These are phyloP conservation scores for Endocarpon pusillum DNA, from an alignment of 495 filamentous ascomycete species.

Conservation along the genomic window DNA sequence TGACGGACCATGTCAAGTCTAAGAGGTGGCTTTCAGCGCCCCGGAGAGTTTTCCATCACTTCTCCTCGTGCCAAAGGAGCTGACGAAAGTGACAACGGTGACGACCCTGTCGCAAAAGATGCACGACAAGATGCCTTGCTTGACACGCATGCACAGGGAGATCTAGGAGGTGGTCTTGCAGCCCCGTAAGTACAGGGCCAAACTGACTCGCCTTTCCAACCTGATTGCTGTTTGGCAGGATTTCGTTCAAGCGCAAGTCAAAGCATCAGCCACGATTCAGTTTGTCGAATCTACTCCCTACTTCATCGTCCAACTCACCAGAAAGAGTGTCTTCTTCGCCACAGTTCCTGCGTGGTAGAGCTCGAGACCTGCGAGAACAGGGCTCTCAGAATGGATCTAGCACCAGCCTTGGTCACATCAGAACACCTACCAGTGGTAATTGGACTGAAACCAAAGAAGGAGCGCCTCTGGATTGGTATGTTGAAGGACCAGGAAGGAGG, in stretches of 20 bases:
- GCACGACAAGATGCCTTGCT: conserved; percentile 6
- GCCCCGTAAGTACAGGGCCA: not conserved
- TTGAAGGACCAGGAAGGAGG: conserved; percentile 75
- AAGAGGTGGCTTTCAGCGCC: too few relatives aligned
- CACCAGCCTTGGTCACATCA: conserved; percentile 7
- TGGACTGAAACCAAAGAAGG: conserved; percentile 42
- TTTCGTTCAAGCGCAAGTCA: conserved; percentile 73
- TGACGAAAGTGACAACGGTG: conserved; percentile 19
- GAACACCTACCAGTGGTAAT: conserved; percentile 22
- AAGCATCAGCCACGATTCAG: conserved; percentile 42
- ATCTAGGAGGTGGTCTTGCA: not conserved
- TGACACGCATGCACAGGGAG: conserved; percentile 1
- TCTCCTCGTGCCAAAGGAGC: too few relatives aligned
- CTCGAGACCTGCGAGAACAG: conserved; percentile 10
- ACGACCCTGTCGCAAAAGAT: conserved; percentile 25
- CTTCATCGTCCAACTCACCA: conserved; percentile 8
- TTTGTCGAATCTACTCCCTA: conserved; percentile 38
- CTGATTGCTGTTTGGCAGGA: conserved; percentile 20
- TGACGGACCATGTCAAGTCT: too few relatives aligned
- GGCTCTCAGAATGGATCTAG: conserved; percentile 10
- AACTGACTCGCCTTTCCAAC: not conserved
- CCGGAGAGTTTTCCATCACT: too few relatives aligned
- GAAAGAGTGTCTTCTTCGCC: conserved; percentile 1
- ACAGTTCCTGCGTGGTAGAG: conserved; percentile 10
- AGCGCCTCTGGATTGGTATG: conserved; percentile 63